Conservation (phyloP, 768 basidiomycete genomes). For the Termitomyces sp. region DNA sequence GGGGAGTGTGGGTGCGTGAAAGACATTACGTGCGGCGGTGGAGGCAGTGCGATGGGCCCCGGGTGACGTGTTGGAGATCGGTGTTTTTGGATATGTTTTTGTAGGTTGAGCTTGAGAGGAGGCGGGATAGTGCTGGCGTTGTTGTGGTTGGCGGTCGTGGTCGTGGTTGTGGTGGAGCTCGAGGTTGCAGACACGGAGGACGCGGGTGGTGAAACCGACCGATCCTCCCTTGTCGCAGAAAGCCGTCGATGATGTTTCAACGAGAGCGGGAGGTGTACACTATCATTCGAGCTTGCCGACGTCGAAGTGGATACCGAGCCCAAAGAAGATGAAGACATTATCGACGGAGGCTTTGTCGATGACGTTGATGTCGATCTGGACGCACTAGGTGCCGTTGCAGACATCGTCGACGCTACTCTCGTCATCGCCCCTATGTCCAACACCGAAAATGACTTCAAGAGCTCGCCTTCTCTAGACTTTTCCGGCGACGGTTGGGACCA, state of each 20-base stretch:
- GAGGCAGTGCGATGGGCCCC: constrained; percentile 65
- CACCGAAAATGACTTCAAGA: not conserved
- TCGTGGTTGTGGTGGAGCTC: not conserved
- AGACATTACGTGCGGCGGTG: constrained; percentile 39
- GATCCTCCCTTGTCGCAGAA: not conserved
- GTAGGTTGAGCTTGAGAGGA: constrained; percentile 16
- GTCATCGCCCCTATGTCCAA: not conserved
- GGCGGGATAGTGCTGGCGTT: constrained; percentile 36
- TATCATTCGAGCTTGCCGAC: not conserved
- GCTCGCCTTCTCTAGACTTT: not conserved
- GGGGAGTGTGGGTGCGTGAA: constrained; percentile 27
- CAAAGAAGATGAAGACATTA: not conserved
- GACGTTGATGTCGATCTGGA: constrained; percentile 15
- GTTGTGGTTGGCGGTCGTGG: constrained; percentile 10
- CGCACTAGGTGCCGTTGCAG: not conserved
- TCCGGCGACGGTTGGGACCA: not conserved
- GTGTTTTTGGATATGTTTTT: constrained; percentile 9
- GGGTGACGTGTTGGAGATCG: constrained; percentile 45
- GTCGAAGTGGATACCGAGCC: constrained; percentile 10
- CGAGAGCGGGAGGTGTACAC: not conserved
- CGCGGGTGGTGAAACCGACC: not conserved
- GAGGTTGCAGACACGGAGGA: not conserved
- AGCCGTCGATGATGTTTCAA: not conserved
- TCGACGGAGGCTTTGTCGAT: not conserved
- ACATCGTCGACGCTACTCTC: not conserved